These are phyloP conservation scores for Diatrype stigma DNA, from an alignment of 2,329 filamentous ascomycete species.

Conservation along the genomic window DNA sequence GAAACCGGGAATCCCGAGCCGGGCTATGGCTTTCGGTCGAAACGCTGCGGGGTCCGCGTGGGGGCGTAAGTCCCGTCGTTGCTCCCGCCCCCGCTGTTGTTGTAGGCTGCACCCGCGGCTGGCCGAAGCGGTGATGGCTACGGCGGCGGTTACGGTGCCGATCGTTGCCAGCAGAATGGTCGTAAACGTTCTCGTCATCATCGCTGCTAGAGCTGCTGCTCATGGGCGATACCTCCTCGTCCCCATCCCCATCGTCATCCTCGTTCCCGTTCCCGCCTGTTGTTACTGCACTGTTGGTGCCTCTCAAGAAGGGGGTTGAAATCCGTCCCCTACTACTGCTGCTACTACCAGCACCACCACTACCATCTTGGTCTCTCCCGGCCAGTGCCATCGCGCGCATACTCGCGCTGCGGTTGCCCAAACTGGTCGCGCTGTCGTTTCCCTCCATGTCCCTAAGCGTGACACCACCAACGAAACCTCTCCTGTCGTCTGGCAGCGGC, in stretches of 20 bases:
- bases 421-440: constrained; percentile 39
- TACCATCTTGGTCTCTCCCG: constrained; percentile 23
- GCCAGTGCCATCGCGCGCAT: constrained; percentile 45
- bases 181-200: constrained; percentile 25
- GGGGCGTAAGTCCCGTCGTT: constrained; percentile 24
- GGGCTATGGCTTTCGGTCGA: constrained; percentile 46
- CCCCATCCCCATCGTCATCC: constrained; percentile 12
- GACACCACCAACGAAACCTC: constrained; percentile 48
- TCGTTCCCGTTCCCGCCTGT: no score
- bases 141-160: no score
- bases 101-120: constrained; percentile 21
- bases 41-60: constrained; percentile 31
- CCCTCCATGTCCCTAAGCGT: constrained; percentile 38
- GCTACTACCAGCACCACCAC: no score
- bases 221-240: constrained; percentile 17
- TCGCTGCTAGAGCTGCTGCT: constrained; percentile 29
- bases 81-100: no score
- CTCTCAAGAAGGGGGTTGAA: no score
- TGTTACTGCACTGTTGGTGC: no score
- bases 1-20: constrained; percentile 54
- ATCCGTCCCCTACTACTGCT: no score
- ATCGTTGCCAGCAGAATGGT: no score
- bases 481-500: constrained; percentile 30
- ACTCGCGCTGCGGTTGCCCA: constrained; percentile 38
- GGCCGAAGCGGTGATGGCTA: no score